Percentiles rank a stretch among this genome's conserved stretches.
phyloP scores from a whole-genome alignment of 768 basidiomycete genomes.

The Tulasnella sp. region DNA sequence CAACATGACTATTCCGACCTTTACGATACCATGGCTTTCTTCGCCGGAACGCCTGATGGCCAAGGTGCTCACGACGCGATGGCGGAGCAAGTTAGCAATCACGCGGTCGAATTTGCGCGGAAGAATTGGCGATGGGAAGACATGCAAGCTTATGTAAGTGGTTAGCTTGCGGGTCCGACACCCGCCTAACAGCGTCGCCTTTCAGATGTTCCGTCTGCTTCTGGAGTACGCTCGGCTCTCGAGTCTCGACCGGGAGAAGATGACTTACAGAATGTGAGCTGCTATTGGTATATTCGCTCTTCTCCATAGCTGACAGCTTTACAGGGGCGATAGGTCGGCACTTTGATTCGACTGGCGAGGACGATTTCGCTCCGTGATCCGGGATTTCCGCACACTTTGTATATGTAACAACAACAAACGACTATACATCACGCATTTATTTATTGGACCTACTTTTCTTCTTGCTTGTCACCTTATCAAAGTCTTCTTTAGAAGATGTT shows the following conservation, averaged over 20 bases:
- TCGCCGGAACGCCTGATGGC: slow-evolving; percentile 49
- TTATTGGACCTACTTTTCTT: not conserved
- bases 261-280: slow-evolving; percentile 22
- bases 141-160: slow-evolving; percentile 42
- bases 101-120: slow-evolving; percentile 46
- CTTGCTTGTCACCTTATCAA: not conserved
- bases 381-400: not conserved
- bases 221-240: slow-evolving; percentile 44
- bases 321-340: not conserved
- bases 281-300: not conserved
- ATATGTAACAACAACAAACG: not conserved
- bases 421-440: not conserved
- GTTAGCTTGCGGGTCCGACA: not conserved
- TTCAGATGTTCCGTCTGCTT: slow-evolving; percentile 29
- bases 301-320: not conserved
- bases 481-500: slow-evolving; percentile 65
- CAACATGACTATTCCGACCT: slow-evolving; percentile 51
- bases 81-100: slow-evolving; percentile 42
- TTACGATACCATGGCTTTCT: slow-evolving; percentile 61
- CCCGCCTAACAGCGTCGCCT: not conserved
- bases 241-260: slow-evolving; percentile 34
- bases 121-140: slow-evolving; percentile 51
- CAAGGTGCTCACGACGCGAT: slow-evolving; percentile 47
- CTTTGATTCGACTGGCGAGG: not conserved
- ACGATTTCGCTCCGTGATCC: not conserved